A percentile compares a stretch with the other conserved stretches of the same genome.
phyloP scores from a whole-genome alignment of 176 grass and related monocot species.

The Oryza meridionalis region DNA sequence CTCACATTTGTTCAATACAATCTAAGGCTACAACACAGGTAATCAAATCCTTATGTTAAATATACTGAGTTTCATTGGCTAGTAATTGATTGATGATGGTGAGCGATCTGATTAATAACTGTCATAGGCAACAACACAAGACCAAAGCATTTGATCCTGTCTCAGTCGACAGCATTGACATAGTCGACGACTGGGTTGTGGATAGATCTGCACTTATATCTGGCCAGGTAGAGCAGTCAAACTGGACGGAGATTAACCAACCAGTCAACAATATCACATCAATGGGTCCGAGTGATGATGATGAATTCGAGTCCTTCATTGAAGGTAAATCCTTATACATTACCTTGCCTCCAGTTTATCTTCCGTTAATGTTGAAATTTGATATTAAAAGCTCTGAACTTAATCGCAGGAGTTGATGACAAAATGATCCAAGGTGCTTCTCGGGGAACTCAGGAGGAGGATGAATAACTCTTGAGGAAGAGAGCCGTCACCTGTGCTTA shows the following conservation, averaged over 20 bases:
- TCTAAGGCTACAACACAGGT: slow-evolving; percentile 83
- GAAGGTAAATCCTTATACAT: slow-evolving; percentile 52
- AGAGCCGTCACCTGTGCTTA: not conserved
- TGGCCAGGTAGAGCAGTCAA: slow-evolving; percentile 47
- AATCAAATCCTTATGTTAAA: slow-evolving; percentile 21
- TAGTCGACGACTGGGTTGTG: slow-evolving; percentile 81
- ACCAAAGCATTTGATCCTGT: slow-evolving; percentile 74
- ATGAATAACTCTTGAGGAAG: slow-evolving; percentile 36
- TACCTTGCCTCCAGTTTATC: slow-evolving; percentile 25
- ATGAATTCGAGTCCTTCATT: slow-evolving; percentile 78
- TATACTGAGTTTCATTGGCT: not conserved
- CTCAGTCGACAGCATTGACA: slow-evolving; percentile 68
- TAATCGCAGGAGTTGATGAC: slow-evolving; percentile 69
- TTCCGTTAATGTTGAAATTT: slow-evolving; percentile 5
- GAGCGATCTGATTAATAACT: slow-evolving; percentile 28
- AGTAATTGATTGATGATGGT: not conserved
- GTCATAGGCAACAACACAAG: slow-evolving; percentile 59
- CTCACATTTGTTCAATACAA: slow-evolving; percentile 94
- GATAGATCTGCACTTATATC: slow-evolving; percentile 61
- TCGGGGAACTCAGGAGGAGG: slow-evolving; percentile 52
- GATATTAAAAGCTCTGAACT: slow-evolving; percentile 17
- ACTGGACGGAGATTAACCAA: slow-evolving; percentile 79
- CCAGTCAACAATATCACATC: slow-evolving; percentile 34
- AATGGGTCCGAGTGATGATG: slow-evolving; percentile 56
- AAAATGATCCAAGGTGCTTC: slow-evolving; percentile 79